Base-by-base conservation (phyloP, 768 basidiomycete species). In the Leucogyrophana mollusca region DNA sequence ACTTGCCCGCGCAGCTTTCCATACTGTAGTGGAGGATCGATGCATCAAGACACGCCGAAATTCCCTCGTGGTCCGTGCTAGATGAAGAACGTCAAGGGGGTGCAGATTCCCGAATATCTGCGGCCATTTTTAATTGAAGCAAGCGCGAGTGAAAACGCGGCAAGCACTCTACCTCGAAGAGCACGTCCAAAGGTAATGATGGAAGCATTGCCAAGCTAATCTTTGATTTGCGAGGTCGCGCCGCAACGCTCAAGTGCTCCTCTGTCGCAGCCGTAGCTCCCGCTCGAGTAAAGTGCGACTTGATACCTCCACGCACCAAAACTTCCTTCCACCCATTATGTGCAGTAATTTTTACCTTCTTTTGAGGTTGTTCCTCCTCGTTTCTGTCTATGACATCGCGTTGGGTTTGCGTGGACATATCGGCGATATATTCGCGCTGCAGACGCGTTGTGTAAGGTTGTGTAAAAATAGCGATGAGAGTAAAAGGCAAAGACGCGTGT, bases 81-180 rank as follows among this genome's bases (percentile, higher is more conserved):
- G 66, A 49, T 71, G 70, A 22, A 83, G 62, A 34, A 81, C 56
- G 55, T 82, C 80, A 25, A 68, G 54, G 1, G 81, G 78, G 23
- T 63, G 58, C 38, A 82, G 63, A 42, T 74, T 68, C 16, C 72
- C 68, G 46, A 82, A 74, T 48, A 82, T 76, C 79, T 83, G n/a
- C n/a, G n/a, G n/a, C n/a, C n/a, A n/a, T n/a, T n/a, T n/a, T n/a
- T n/a, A n/a, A 40, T n/a, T 10, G 17, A 9, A 20, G 10, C 10
- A 39, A 13, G 37, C 13, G 37, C 9, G 10, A 39, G n/a, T n/a
- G n/a, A n/a, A 37, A 53, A 63, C 21, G 46, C 32, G 8, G 62
- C 41, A 43, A 46, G 43, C 13, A 42, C 55, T 43, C 56, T 57
- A 3, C 45, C 53, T 7, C 56, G 56, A 43, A 58, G 17, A 56